Evolutionary conservation across 2,329 filamentous ascomycete species (phyloP), one percentile per base, ranked within the genome.

Genomic region (Colletotrichum euphorbiae): DNA sequence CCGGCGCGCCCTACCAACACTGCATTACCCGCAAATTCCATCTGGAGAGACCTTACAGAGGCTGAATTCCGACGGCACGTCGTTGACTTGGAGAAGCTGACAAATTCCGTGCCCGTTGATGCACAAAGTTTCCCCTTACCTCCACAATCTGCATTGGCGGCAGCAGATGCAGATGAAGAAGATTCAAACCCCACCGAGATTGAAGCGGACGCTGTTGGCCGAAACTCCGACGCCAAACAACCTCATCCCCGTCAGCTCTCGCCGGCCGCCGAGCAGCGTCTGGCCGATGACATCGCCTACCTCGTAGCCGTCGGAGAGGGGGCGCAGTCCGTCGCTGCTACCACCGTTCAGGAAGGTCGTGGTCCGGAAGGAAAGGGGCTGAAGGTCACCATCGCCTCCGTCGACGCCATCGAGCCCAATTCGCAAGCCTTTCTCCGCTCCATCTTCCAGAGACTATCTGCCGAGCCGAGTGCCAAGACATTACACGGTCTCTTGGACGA

Each of bases 301-400:
- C 48, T 71, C 2, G 51, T 67, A 6, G 69, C 69, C 4, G 62
- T 71, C 21, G 69, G 69, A 7, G 69, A 71, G 38, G 69, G 69
- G 17, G 69, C 69, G 17, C 69, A 71, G 59, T 70, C 67, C 4
- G 69, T 71, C 15, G 69, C 69, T 42, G 69, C 69, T 17, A 46
- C 69, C 15, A 71, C 69, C 7, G 50, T 71, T 8, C 69, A 71
- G 45, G 67, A 70, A 51, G 24, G 33, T 36, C 54, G 51, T 3
- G 8, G 21, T 11, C 24, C 17, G 2, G 6, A 28, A 21, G 46
- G n/a, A 5, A 33, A 43, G 12, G 33, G 48, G 9, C 57, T 70
- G 9, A 61, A 38, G 19, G 38, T 70, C 46, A 58, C 62, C 17
- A 40, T 71, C 21, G 69, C 69, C 13, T 71, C 69, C 3, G 63